A percentile compares a stretch with the other conserved stretches of the same genome.
Evolutionary conservation across 257 asterid genomes (phyloP).

Genomic region (Echites panduratus): DNA sequence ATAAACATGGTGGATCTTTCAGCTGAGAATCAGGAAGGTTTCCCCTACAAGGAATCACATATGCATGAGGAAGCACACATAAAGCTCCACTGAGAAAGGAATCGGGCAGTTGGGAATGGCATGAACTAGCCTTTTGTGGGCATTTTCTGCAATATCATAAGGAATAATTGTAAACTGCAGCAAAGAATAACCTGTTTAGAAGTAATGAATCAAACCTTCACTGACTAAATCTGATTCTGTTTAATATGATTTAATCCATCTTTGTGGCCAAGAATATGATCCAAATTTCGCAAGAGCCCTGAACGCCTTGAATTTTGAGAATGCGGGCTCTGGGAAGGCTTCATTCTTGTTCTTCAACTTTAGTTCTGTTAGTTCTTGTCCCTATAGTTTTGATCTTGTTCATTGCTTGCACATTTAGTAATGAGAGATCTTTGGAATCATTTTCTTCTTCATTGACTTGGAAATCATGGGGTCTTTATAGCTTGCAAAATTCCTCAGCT

Average conservation of each 20-base stretch:
- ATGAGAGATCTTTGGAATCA: conserved; percentile 15
- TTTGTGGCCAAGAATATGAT: neutral
- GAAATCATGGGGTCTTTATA: conserved; percentile 20
- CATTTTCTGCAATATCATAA: conserved; percentile 8
- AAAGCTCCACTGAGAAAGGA: conserved; percentile 10
- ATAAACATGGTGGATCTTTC: neutral
- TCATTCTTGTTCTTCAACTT: conserved; percentile 18
- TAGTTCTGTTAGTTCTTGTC: conserved; percentile 16
- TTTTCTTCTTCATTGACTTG: conserved; percentile 20
- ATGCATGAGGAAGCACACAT: conserved; percentile 9
- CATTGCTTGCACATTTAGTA: conserved; percentile 12
- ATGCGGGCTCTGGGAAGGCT: conserved; percentile 31
- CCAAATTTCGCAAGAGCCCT: neutral
- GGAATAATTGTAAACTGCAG: conserved; percentile 24
- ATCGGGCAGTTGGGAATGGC: conserved; percentile 1
- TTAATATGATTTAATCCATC: neutral
- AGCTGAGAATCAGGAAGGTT: conserved; percentile 2
- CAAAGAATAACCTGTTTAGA: conserved; percentile 30
- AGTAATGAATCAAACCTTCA: conserved; percentile 26
- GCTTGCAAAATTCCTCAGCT: conserved; percentile 14
- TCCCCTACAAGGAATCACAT: conserved; percentile 9
- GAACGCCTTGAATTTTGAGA: neutral
- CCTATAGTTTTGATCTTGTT: conserved; percentile 28
- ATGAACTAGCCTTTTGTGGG: conserved; percentile 10
- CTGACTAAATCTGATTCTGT: conserved; percentile 2